A percentile compares a stretch with the other conserved stretches of the same genome.
phyloP scores from a whole-genome alignment of 1,284 basidiomycete species.

The Hortiboletus rubellus region DNA sequence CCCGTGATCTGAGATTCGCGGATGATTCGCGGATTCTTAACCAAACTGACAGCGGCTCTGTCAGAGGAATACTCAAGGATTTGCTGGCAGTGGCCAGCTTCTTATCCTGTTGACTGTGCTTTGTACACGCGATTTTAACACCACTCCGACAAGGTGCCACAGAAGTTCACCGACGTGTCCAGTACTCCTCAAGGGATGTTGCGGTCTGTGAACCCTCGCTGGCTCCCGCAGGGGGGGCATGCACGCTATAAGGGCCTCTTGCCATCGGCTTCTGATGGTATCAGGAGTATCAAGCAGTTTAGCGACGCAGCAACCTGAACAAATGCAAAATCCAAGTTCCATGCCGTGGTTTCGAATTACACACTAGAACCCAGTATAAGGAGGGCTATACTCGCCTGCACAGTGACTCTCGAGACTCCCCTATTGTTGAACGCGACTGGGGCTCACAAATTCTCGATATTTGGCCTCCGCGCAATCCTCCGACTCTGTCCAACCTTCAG shows the following conservation, averaged over 20 bases:
- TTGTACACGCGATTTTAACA: background rate
- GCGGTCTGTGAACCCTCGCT: background rate
- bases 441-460: background rate
- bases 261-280: background rate
- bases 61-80: background rate
- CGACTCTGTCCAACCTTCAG: background rate
- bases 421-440: slow-evolving; percentile 9
- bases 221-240: background rate
- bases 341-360: background rate
- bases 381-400: slow-evolving; percentile 12
- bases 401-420: background rate
- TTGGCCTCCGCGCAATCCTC: background rate
- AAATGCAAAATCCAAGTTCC: background rate
- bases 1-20: background rate
- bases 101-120: background rate
- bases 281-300: background rate
- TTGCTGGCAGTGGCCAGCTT: background rate
- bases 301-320: background rate
- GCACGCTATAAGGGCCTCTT: background rate
- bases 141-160: background rate
- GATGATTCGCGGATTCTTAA: background rate
- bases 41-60: background rate
- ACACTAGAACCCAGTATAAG: background rate
- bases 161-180: background rate
- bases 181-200: background rate